These are phyloP conservation scores for Leccinum huronense DNA, from an alignment of 1,284 basidiomycete genomes.

Conservation along the genomic window DNA sequence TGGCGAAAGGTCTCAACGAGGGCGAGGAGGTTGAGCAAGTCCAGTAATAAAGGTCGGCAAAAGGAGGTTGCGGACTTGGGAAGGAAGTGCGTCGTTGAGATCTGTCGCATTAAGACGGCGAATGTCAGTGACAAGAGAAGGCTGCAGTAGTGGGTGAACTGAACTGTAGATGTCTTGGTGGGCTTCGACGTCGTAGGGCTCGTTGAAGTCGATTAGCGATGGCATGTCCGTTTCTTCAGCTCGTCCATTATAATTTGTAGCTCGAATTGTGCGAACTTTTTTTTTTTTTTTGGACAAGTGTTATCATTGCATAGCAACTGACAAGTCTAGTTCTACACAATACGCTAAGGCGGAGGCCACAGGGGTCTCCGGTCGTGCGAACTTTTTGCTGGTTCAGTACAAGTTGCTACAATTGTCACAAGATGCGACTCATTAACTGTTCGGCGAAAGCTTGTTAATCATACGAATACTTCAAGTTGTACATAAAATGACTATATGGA, in stretches of 20 bases:
- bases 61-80: constrained; percentile 37
- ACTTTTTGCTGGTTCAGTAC: too few species aligned
- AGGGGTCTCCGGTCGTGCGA: too few species aligned
- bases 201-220: background rate
- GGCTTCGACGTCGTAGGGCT: background rate
- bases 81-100: constrained; percentile 9
- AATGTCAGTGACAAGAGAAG: constrained; percentile 1
- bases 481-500: too few species aligned
- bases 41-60: constrained; percentile 35
- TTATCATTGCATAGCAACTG: too few species aligned
- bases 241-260: background rate
- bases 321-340: too few species aligned
- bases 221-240: background rate
- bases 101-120: constrained; percentile 10
- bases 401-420: too few species aligned
- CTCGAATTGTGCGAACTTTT: too few species aligned
- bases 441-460: too few species aligned
- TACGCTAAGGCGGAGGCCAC: too few species aligned
- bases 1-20: constrained; percentile 43
- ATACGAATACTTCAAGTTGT: too few species aligned
- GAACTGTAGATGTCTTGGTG: constrained; percentile 3
- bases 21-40: constrained; percentile 41
- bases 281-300: too few species aligned
- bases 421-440: too few species aligned
- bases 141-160: constrained; percentile 5